Percentiles rank a stretch among this genome's conserved stretches.
Evolutionary conservation across 306 rosid species (phyloP).

Genomic region (Psophocarpus tetragonolobus): DNA sequence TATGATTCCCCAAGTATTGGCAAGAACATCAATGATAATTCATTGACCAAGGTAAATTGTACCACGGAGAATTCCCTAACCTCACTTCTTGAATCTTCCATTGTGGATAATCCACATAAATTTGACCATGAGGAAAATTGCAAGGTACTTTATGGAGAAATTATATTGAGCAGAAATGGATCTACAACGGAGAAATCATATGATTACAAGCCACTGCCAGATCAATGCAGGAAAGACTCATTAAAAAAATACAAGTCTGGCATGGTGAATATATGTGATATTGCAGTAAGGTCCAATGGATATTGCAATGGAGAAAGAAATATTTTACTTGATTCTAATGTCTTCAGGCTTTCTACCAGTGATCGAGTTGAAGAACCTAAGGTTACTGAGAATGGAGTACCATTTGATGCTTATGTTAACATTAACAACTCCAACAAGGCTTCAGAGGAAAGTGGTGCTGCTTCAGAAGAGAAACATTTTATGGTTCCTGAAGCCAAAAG

Average conservation of each 20-base stretch:
- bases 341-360: background rate
- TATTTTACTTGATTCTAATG: background rate
- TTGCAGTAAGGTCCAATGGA: constrained; percentile 28
- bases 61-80: constrained; percentile 30
- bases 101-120: constrained; percentile 18
- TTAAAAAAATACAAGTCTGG: constrained; percentile 25
- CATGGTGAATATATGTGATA: constrained; percentile 13
- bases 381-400: constrained; percentile 31
- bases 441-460: constrained; percentile 34
- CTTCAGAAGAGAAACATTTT: constrained; percentile 32
- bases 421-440: constrained; percentile 18
- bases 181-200: constrained; percentile 36
- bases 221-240: constrained; percentile 34
- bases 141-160: constrained; percentile 40
- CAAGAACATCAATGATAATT: constrained; percentile 13
- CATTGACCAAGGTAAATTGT: constrained; percentile 26
- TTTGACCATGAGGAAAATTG: constrained; percentile 38
- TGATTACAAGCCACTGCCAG: constrained; percentile 19
- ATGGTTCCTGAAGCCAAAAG: constrained; percentile 34
- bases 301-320: constrained; percentile 22
- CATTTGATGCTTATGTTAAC: constrained; percentile 15
- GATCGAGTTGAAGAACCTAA: constrained; percentile 34
- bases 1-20: constrained; percentile 19
- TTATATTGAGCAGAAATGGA: constrained; percentile 20
- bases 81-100: constrained; percentile 33